Base-by-base conservation (phyloP, 805 yeast genomes). In the Yarrowia deformans region DNA sequence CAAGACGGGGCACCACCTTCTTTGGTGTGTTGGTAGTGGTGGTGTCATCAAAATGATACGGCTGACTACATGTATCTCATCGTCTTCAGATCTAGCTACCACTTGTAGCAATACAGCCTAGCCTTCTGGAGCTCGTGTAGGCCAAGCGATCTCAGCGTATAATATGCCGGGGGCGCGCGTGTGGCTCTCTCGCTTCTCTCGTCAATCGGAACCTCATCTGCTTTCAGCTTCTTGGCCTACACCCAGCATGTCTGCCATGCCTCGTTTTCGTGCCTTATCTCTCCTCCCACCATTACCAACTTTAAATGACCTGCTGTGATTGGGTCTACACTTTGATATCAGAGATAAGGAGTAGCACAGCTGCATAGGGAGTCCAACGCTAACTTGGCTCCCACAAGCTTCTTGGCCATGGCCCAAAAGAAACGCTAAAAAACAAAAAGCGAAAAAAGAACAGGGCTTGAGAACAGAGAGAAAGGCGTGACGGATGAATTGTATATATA, bases 221-320 rank as follows among this genome's bases (percentile, higher is more conserved):
- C 37, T 14, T 54, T 23, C 61, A 23, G 39, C 46, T 55, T 46
- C 58, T 54, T 54, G 60, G 60, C 56, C 29, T 35, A 52, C 42
- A 9, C 39, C 39, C 55, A n/a, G 37, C 55, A n/a, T 52, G 58
- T 48, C 52, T 29, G 35, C 35, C 40, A 34, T 50, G 56, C 29
- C 63, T 56, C 63, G 63, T 56, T 56, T 56, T 56, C 63, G 63
- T 56, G 63, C 66, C 52, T 60, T 60, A 60, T 60, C 66, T 60
- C 42, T 56, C 23, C 52, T 45, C 40, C 34, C 52, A 34, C 43
- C 18, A 43, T 60, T 60, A n/a, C 42, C 19, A 60, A 60, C 66
- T 34, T 34, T 43, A 45, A n/a, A n/a, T 43, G 14, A 14, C 52
- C 4, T 10, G 23, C 2, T 43, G 42, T 60, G 66, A 60, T 60